phyloP scores from a whole-genome alignment of 768 basidiomycete genomes.

The Boletus subcaerulescens region DNA sequence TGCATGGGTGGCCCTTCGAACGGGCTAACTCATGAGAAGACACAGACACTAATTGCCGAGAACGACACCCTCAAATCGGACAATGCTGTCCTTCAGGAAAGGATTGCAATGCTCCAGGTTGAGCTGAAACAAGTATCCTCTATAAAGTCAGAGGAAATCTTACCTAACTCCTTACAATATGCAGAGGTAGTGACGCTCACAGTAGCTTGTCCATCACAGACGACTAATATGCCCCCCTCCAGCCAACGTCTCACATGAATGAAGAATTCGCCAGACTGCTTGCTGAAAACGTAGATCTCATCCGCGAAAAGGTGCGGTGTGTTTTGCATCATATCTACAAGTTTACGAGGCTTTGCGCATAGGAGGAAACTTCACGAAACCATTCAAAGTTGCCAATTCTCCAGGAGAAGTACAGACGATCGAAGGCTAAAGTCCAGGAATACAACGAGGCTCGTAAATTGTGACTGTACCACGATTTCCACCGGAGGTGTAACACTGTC shows the following conservation, averaged over 20 bases:
- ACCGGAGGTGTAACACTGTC: not conserved
- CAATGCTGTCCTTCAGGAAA: constrained; percentile 16
- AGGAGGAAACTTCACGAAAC: constrained; percentile 13
- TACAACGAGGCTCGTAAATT: constrained; percentile 19
- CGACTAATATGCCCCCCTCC: constrained; percentile 1
- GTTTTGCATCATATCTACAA: not conserved
- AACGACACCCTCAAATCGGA: constrained; percentile 18
- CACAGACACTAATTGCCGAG: constrained; percentile 12
- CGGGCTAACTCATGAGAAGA: constrained; percentile 1
- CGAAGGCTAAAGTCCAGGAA: constrained; percentile 16
- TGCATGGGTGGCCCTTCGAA: not conserved
- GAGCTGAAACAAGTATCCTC: not conserved
- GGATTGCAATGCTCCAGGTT: constrained; percentile 14
- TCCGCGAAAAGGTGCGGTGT: constrained; percentile 11
- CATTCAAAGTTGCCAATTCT: constrained; percentile 8
- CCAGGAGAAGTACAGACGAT: constrained; percentile 20
- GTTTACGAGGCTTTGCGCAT: not conserved
- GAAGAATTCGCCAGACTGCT: constrained; percentile 13
- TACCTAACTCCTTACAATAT: not conserved
- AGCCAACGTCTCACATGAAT: constrained; percentile 9
- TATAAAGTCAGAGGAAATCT: constrained; percentile 19
- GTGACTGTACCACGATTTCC: not conserved
- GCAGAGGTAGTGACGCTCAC: constrained; percentile 2
- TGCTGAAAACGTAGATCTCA: constrained; percentile 16
- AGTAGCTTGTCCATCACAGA: not conserved